These are phyloP conservation scores for Schizopora paradoxa DNA, from an alignment of 1,284 basidiomycete genomes.

Conservation along the genomic window DNA sequence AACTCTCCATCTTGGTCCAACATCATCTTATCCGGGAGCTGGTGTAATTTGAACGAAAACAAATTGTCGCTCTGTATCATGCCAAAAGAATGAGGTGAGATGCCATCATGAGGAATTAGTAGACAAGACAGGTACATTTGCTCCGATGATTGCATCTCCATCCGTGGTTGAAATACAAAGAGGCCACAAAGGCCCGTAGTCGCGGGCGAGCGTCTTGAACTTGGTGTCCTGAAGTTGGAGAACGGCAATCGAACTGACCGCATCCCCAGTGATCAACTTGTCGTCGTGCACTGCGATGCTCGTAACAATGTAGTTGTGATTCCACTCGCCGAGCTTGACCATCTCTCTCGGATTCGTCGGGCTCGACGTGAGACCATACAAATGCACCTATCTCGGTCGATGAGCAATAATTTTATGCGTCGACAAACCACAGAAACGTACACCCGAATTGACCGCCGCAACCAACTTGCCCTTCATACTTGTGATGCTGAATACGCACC, in stretches of 20 bases:
- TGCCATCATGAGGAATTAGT: neutral
- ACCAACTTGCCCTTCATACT: conserved; percentile 46
- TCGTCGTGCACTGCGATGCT: conserved; percentile 49
- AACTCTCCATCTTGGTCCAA: conserved; percentile 63
- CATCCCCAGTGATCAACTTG: conserved; percentile 67
- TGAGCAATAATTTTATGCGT: neutral
- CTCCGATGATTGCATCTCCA: conserved; percentile 59
- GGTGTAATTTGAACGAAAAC: conserved; percentile 58
- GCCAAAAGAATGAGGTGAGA: neutral
- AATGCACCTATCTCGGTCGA: conserved; percentile 35
- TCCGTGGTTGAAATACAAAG: conserved; percentile 52
- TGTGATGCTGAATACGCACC: conserved; percentile 59
- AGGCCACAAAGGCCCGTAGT: conserved; percentile 76
- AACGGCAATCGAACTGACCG: conserved; percentile 76
- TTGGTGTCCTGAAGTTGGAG: conserved; percentile 46
- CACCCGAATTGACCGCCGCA: conserved; percentile 71
- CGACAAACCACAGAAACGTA: conserved; percentile 32
- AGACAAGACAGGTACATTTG: conserved; percentile 55
- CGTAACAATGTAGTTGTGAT: conserved; percentile 78
- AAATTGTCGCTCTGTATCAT: conserved; percentile 56
- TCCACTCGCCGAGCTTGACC: conserved; percentile 53
- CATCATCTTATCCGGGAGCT: conserved; percentile 31
- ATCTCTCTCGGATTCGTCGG: conserved; percentile 33
- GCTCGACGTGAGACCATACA: conserved; percentile 42
- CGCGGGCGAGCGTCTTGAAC: conserved; percentile 62